Evolutionary conservation across 2,329 filamentous ascomycete genomes (phyloP).

Genomic region (Talaromyces marneffei): DNA sequence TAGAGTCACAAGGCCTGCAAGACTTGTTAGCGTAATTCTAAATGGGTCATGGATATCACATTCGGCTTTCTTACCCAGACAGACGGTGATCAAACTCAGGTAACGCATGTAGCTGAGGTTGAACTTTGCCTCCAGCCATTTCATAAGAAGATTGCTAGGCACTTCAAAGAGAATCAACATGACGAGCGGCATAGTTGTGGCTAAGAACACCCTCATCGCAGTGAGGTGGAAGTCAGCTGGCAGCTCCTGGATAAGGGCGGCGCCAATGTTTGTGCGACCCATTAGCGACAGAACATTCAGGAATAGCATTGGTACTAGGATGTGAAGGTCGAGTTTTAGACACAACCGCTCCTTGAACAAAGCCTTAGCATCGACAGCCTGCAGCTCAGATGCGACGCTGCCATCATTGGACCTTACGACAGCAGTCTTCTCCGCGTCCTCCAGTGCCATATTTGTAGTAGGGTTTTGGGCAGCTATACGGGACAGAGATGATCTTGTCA

Average conservation of each 20-base stretch:
- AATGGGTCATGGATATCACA: background rate
- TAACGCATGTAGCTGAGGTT: constrained; percentile 3
- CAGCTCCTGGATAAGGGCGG: background rate
- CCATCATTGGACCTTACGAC: constrained; percentile 3
- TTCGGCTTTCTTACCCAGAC: background rate
- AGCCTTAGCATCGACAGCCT: background rate
- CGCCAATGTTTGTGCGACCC: constrained; percentile 4
- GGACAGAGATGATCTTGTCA: background rate
- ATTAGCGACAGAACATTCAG: constrained; percentile 6
- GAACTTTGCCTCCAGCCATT: constrained; percentile 1
- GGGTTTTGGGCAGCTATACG: background rate
- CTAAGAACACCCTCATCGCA: background rate
- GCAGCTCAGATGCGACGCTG: background rate
- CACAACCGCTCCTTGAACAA: constrained; percentile 6
- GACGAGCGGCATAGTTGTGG: background rate
- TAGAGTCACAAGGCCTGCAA: background rate
- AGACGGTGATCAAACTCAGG: constrained; percentile 1
- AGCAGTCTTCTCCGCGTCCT: background rate
- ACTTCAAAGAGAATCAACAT: constrained; percentile 5
- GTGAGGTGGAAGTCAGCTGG: background rate
- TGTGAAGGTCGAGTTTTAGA: background rate
- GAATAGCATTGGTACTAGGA: background rate
- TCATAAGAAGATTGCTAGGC: constrained; percentile 2
- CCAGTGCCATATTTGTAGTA: background rate
- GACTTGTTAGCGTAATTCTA: background rate